These are phyloP conservation scores for Cladosporium colombiae DNA, from an alignment of 2,329 filamentous ascomycete genomes.

Conservation along the genomic window DNA sequence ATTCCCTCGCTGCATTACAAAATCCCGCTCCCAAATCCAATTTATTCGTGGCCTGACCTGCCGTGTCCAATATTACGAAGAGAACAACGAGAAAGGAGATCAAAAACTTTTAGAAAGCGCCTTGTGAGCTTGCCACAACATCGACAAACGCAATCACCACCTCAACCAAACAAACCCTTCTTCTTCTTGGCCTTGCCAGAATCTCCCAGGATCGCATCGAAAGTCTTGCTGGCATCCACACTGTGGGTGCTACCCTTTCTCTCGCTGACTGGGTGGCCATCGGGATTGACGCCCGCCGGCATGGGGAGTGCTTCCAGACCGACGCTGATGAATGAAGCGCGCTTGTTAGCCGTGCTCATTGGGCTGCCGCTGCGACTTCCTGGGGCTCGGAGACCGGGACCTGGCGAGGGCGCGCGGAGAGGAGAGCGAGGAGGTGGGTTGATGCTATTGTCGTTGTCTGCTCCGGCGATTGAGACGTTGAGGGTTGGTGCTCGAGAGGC, in stretches of 20 bases:
- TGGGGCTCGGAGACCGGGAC: neutral
- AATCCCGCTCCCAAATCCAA: neutral
- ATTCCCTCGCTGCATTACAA: neutral
- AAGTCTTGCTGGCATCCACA: slow-evolving; percentile 47
- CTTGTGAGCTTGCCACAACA: neutral
- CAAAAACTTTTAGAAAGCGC: neutral
- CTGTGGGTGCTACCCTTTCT: slow-evolving; percentile 34
- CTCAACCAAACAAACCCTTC: slow-evolving; percentile 19
- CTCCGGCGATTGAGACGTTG: neutral
- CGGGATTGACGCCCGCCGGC: slow-evolving; percentile 45
- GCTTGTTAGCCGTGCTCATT: slow-evolving; percentile 32
- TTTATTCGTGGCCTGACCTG: neutral
- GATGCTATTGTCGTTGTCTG: neutral
- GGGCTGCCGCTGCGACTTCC: slow-evolving; percentile 23
- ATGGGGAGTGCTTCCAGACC: slow-evolving; percentile 51
- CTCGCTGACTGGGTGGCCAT: slow-evolving; percentile 25
- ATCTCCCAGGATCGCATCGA: slow-evolving; percentile 49
- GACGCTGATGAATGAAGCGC: slow-evolving; percentile 47
- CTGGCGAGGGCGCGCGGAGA: slow-evolving; percentile 16
- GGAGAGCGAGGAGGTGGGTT: neutral
- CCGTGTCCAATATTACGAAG: neutral
- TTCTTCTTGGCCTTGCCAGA: slow-evolving; percentile 35
- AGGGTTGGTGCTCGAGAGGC: slow-evolving; percentile 20
- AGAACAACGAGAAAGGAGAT: neutral
- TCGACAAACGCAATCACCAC: neutral